Evolutionary conservation across 768 basidiomycete species (phyloP), one percentile per base, ranked within the genome.

Genomic region (Gloeopeniophorella convolvens): DNA sequence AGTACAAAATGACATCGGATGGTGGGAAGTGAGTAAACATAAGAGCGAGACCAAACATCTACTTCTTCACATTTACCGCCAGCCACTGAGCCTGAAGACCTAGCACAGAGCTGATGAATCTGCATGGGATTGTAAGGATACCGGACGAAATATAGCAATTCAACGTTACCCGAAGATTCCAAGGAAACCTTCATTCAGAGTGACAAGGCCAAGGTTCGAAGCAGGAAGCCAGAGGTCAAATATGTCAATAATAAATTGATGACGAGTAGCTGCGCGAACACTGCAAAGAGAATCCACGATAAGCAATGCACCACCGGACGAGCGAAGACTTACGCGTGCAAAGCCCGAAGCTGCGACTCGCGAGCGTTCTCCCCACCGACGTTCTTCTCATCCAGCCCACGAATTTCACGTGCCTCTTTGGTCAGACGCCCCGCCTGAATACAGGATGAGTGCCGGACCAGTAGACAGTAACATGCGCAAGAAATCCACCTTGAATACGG

Each of bases 221-320:
- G 91, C 87, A 5, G 96, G 96, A 60, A 94, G 81, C 82, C 85
- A 94, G 51, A 92, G 67, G 64, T 99, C 96, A 50, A 93, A 72
- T 16, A 80, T 62, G 65, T 99, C 96, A 51, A 89, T 81, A 47
- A 85, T 68, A 59, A 98, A 78, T 66, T 98, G 96, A 56, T 79
- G 78, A 24, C 83, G 79, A 26, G 82, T 75, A 5, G 77, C 79
- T 40, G 74, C 72, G 40, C 82, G 80, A 60, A 84, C 76, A 34
- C 83, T 86, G 60, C 33, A 9, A 18, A 6, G 12, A 39, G 32
- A 48, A 31, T 24, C 43, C 37, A 48, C 45, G 51, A 62, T 44
- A 55, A 28, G 41, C 15, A 24, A 4, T 51, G 42, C 21, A 32
- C 21, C 28, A 24, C 35, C 12, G 47, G 11, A 31, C 15, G 12